Percentiles rank a stretch among this genome's conserved stretches.
Conservation (phyloP, 2,329 filamentous ascomycete species). For the Colletotrichum musicola region DNA sequence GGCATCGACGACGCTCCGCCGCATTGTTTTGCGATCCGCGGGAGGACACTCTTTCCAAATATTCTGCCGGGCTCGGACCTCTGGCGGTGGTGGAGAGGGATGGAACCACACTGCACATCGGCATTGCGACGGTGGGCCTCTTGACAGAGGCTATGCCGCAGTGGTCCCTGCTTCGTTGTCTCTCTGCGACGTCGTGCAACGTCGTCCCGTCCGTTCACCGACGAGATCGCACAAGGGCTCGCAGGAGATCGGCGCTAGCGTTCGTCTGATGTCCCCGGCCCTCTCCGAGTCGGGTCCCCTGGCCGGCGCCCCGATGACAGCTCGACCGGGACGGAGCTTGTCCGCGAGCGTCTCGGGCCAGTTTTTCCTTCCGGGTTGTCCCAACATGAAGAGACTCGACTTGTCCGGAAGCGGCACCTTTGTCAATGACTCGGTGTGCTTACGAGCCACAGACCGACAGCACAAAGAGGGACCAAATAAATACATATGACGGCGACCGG, state of each 20-base stretch:
- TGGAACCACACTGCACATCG: conserved; percentile 19
- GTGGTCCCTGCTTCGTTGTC: conserved; percentile 20
- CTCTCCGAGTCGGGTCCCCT: conserved; percentile 29
- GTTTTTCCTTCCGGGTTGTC: conserved; percentile 17
- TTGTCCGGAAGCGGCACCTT: background rate
- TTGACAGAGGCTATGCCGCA: conserved; percentile 20
- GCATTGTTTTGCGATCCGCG: conserved; percentile 29
- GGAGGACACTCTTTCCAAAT: conserved; percentile 1
- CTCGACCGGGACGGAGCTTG: conserved; percentile 32
- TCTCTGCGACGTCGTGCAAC: conserved; percentile 36
- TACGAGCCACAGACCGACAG: background rate
- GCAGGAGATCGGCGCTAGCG: conserved; percentile 32
- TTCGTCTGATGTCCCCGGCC: conserved; percentile 36
- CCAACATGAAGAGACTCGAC: conserved; percentile 20
- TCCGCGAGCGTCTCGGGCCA: conserved; percentile 9
- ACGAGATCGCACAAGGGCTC: conserved; percentile 27
- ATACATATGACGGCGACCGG: background rate
- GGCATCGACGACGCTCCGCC: conserved; percentile 19
- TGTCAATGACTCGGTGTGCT: conserved; percentile 19
- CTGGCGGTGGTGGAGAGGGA: background rate
- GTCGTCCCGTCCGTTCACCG: background rate
- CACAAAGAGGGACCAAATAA: background rate
- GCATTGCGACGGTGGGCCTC: conserved; percentile 34
- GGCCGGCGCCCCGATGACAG: conserved; percentile 30
- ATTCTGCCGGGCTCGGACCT: conserved; percentile 24